Conservation (phyloP, 2,329 filamentous ascomycete genomes). For the Hypoxylon sp. region DNA sequence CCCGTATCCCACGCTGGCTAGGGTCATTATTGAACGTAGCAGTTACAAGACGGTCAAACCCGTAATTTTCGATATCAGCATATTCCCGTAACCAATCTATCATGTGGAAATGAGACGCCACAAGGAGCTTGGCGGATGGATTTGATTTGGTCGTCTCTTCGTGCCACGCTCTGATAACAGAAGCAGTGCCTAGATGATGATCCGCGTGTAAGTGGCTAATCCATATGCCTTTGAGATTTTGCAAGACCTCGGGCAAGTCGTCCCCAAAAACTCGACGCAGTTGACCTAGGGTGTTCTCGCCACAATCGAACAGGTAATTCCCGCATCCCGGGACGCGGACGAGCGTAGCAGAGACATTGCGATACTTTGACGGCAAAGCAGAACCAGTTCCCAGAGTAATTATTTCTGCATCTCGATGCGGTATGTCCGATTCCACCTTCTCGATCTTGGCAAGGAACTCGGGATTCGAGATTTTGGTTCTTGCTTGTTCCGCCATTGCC, state of each 20-base stretch:
- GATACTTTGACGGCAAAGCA: slow-evolving; percentile 89
- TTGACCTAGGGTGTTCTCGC: slow-evolving; percentile 93
- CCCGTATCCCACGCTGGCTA: background rate
- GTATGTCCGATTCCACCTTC: slow-evolving; percentile 73
- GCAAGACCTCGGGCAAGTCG: slow-evolving; percentile 79
- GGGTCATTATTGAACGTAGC: slow-evolving; percentile 24
- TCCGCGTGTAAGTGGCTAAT: slow-evolving; percentile 97
- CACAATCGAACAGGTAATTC: slow-evolving; percentile 91
- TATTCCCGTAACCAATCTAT: slow-evolving; percentile 85
- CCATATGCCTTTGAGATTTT: slow-evolving; percentile 85
- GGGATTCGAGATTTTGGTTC: slow-evolving; percentile 48
- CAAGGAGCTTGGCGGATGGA: slow-evolving; percentile 64
- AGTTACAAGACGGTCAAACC: slow-evolving; percentile 67
- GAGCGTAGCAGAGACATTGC: slow-evolving; percentile 93
- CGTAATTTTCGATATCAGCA: slow-evolving; percentile 81
- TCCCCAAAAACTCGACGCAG: slow-evolving; percentile 79
- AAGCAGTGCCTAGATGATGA: slow-evolving; percentile 89
- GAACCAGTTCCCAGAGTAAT: slow-evolving; percentile 93
- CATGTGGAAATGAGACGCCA: slow-evolving; percentile 81
- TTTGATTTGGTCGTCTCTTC: slow-evolving; percentile 61
- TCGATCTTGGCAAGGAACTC: slow-evolving; percentile 57
- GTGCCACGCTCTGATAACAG: slow-evolving; percentile 87
- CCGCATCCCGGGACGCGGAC: slow-evolving; percentile 86
- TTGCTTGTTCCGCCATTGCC: slow-evolving; percentile 66
- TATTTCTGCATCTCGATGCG: slow-evolving; percentile 83